Conservation (phyloP, 2,329 filamentous ascomycete species). For the Penicillium sp. region DNA sequence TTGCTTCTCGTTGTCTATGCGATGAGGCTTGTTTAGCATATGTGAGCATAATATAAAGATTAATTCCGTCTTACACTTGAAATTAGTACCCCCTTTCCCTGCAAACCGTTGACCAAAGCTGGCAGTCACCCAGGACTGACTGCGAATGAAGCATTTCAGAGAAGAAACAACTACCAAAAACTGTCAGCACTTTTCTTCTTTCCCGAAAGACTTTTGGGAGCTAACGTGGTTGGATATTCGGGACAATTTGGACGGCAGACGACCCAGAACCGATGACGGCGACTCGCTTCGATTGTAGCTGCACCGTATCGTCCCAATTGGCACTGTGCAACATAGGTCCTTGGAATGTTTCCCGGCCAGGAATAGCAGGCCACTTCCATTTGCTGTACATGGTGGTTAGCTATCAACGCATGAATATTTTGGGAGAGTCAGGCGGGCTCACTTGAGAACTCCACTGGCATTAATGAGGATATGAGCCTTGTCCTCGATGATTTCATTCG, state of each 20-base stretch:
- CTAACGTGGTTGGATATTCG: conserved; percentile 1
- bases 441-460: conserved; percentile 28
- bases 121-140: conserved; percentile 7
- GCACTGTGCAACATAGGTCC: conserved; percentile 39
- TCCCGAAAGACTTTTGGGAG: neutral
- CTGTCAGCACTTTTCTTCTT: neutral
- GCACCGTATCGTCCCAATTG: conserved; percentile 24
- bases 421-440: neutral
- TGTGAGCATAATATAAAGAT: too few relatives aligned
- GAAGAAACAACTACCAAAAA: neutral
- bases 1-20: conserved; percentile 12
- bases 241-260: conserved; percentile 21
- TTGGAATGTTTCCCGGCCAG: conserved; percentile 40
- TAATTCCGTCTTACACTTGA: conserved; percentile 16
- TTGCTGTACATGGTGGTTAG: conserved; percentile 8
- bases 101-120: conserved; percentile 19
- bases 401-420: neutral
- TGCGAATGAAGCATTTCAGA: neutral
- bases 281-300: conserved; percentile 8
- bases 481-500: conserved; percentile 14
- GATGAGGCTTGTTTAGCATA: too few relatives aligned
- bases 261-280: conserved; percentile 2
- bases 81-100: conserved; percentile 20
- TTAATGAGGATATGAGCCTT: conserved; percentile 23
- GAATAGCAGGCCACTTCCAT: conserved; percentile 41